A percentile compares a stretch with the other conserved stretches of the same genome.
These are phyloP conservation scores for Aleurites moluccanus DNA, from an alignment of 441 rosid species.

Conservation along the genomic window DNA sequence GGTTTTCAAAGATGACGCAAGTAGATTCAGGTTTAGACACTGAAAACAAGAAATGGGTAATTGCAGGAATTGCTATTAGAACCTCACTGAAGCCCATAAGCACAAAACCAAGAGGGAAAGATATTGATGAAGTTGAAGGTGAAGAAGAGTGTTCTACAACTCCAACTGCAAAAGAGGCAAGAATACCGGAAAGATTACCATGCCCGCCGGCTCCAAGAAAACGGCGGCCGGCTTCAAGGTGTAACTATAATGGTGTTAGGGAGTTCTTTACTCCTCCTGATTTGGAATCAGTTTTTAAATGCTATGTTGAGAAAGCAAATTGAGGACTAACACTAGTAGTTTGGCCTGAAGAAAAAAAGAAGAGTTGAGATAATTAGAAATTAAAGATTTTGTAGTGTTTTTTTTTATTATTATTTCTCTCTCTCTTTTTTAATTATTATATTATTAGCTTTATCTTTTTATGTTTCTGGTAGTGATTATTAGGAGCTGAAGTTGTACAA, in stretches of 20 bases:
- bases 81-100: conserved; percentile 63
- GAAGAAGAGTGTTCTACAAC: conserved; percentile 56
- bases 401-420: background rate
- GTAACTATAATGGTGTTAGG: conserved; percentile 46
- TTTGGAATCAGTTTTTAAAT: conserved; percentile 76
- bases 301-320: conserved; percentile 57
- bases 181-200: conserved; percentile 59
- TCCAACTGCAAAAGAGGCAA: conserved; percentile 73
- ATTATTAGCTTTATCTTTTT: conserved; percentile 1
- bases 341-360: background rate
- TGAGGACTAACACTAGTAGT: conserved; percentile 18
- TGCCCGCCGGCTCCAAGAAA: conserved; percentile 88
- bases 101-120: conserved; percentile 49
- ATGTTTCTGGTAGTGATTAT: conserved; percentile 20
- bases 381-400: conserved; percentile 22
- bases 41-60: conserved; percentile 74
- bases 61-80: conserved; percentile 57
- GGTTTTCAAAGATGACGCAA: conserved; percentile 66
- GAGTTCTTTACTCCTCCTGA: conserved; percentile 84
- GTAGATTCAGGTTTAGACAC: conserved; percentile 52
- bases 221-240: conserved; percentile 53
- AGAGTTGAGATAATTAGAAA: background rate
- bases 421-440: background rate
- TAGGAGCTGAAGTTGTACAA: conserved; percentile 42
- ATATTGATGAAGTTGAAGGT: conserved; percentile 32